Evolutionary conservation across 192 early-diverging fungal species (phyloP).

Genomic region (Coemansia sp.): DNA sequence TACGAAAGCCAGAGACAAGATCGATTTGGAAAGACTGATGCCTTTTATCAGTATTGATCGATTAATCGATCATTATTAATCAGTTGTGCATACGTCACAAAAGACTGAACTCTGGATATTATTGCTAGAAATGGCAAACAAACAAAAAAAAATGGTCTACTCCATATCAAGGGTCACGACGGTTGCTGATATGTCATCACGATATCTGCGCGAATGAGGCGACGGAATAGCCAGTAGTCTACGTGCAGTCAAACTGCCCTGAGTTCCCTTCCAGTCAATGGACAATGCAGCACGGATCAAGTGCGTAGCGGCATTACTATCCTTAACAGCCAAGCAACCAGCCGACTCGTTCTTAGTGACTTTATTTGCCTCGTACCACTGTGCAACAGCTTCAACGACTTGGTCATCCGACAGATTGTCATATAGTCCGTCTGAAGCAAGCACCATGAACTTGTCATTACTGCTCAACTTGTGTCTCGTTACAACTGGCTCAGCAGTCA

Average conservation of each 20-base stretch:
- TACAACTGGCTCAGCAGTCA: slow-evolving; percentile 77
- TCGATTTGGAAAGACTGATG: too few species aligned
- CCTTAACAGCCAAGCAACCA: slow-evolving; percentile 23
- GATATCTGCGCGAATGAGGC: slow-evolving; percentile 66
- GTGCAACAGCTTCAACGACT: slow-evolving; percentile 44
- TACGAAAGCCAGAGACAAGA: background rate
- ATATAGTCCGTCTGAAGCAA: slow-evolving; percentile 86
- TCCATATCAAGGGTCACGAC: slow-evolving; percentile 57
- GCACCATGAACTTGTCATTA: slow-evolving; percentile 72
- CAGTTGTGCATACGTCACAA: too few species aligned
- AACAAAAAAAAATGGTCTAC: background rate
- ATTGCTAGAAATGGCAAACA: background rate
- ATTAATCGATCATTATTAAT: too few species aligned
- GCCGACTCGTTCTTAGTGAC: background rate
- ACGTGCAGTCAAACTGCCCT: slow-evolving; percentile 64
- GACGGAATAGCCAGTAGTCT: slow-evolving; percentile 68
- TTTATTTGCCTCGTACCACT: slow-evolving; percentile 50
- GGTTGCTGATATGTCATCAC: slow-evolving; percentile 86
- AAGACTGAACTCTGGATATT: too few species aligned
- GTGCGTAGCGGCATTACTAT: slow-evolving; percentile 72
- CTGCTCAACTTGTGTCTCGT: slow-evolving; percentile 62
- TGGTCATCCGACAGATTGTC: slow-evolving; percentile 74
- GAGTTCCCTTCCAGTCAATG: slow-evolving; percentile 57
- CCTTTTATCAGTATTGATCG: too few species aligned
- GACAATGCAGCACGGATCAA: slow-evolving; percentile 66